These are phyloP conservation scores for Paraglomus occultum DNA, from an alignment of 192 early-diverging fungal genomes.

Conservation along the genomic window DNA sequence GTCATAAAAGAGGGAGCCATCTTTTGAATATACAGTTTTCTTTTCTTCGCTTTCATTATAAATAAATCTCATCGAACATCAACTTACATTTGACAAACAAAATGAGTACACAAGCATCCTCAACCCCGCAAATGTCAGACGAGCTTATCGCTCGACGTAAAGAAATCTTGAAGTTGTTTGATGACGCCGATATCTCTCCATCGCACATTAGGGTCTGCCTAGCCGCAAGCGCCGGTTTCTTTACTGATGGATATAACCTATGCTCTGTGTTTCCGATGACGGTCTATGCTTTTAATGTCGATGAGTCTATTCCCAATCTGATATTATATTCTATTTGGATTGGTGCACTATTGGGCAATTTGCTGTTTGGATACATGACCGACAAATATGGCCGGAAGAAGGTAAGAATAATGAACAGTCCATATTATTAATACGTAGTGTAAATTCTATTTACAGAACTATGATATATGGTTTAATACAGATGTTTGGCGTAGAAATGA, in stretches of 20 bases:
- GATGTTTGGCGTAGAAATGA: slow-evolving; percentile 87
- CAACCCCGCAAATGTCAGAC: no score
- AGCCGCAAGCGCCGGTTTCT: slow-evolving; percentile 76
- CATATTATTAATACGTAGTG: slow-evolving; percentile 84
- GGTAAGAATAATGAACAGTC: slow-evolving; percentile 55
- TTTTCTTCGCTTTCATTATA: no score
- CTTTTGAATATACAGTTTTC: no score
- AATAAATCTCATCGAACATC: no score
- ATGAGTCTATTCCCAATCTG: no score
- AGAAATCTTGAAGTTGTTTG: slow-evolving; percentile 35
- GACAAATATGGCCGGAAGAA: slow-evolving; percentile 85
- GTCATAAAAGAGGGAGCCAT: no score
- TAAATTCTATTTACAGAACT: no score
- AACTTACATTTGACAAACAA: no score
- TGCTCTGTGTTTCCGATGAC: slow-evolving; percentile 87
- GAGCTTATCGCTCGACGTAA: slow-evolving; percentile 28
- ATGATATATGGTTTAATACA: slow-evolving; percentile 41
- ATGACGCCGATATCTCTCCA: slow-evolving; percentile 70
- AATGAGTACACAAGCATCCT: no score
- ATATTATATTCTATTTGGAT: slow-evolving; percentile 72
- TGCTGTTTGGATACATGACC: slow-evolving; percentile 73
- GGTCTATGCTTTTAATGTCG: slow-evolving; percentile 67
- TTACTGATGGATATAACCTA: slow-evolving; percentile 91
- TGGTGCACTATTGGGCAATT: slow-evolving; percentile 89
- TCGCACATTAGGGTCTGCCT: slow-evolving; percentile 70